phyloP scores from a whole-genome alignment of 805 yeast genomes.

The Wickerhamiella allomyrinae region DNA sequence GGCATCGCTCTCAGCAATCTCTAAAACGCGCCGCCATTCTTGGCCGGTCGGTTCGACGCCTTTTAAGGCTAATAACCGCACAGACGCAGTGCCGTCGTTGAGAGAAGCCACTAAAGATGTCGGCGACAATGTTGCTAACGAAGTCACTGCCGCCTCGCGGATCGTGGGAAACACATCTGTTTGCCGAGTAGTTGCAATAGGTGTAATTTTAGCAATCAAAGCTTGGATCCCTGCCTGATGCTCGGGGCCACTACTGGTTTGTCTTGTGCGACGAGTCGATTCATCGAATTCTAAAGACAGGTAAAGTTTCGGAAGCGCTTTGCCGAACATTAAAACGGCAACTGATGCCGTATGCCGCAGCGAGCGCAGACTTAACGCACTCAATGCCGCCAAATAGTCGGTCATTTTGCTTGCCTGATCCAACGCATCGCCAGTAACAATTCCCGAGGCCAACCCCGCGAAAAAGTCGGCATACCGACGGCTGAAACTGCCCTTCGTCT shows the following conservation, averaged over 20 bases:
- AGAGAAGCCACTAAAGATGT: neutral
- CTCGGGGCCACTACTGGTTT: neutral
- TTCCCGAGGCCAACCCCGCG: neutral
- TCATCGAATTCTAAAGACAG: neutral
- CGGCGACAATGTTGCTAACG: neutral
- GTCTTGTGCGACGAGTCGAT: neutral
- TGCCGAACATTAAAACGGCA: neutral
- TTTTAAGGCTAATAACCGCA: constrained; percentile 10
- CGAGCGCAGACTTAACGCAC: constrained; percentile 9
- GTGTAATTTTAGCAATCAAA: neutral
- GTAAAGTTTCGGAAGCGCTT: neutral
- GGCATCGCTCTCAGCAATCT: constrained; percentile 11
- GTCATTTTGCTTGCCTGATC: constrained; percentile 3
- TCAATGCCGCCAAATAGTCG: constrained; percentile 4
- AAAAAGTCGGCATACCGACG: constrained; percentile 6
- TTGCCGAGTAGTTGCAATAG: neutral
- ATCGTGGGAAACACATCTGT: constrained; percentile 2
- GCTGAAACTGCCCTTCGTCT: neutral
- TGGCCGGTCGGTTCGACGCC: neutral
- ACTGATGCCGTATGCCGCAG: constrained; percentile 11
- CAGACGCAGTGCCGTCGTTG: constrained; percentile 10
- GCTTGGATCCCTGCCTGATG: neutral
- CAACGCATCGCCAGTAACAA: constrained; percentile 6
- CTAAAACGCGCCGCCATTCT: constrained; percentile 3
- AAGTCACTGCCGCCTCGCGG: neutral